Percentiles rank a stretch among this genome's conserved stretches.
These are phyloP conservation scores for Gardenia jasminoides DNA, from an alignment of 257 asterid genomes.

Conservation along the genomic window DNA sequence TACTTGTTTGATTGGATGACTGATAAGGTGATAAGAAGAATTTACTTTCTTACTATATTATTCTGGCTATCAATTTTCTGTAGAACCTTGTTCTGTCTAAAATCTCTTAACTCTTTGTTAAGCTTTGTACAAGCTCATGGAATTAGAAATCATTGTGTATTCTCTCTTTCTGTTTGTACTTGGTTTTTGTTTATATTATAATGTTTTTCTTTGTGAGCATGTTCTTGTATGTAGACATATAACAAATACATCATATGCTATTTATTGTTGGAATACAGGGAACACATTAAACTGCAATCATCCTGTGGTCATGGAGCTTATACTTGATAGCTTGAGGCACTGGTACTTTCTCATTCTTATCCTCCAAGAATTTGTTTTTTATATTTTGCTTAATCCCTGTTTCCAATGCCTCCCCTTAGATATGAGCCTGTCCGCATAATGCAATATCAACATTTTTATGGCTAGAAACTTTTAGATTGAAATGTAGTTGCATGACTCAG, in stretches of 20 bases:
- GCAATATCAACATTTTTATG: not conserved
- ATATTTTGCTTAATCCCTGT: not conserved
- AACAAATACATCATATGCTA: slow-evolving; percentile 3
- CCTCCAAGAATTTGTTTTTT: not conserved
- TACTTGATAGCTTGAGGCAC: slow-evolving; percentile 95
- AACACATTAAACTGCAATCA: slow-evolving; percentile 96
- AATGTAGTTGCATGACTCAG: not conserved
- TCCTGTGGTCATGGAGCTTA: slow-evolving; percentile 90
- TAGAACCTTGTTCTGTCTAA: not conserved
- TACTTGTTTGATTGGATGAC: not conserved
- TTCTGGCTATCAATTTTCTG: not conserved
- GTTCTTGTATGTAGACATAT: not conserved
- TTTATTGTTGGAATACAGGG: slow-evolving; percentile 47
- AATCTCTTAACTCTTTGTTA: not conserved
- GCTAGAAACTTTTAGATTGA: not conserved
- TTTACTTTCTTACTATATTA: not conserved
- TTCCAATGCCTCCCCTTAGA: not conserved
- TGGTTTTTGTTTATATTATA: no score
- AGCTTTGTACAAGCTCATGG: not conserved
- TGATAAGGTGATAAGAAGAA: not conserved
- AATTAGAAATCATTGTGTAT: not conserved
- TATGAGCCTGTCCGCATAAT: not conserved
- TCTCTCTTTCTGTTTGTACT: not conserved
- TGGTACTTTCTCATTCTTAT: slow-evolving; percentile 56
- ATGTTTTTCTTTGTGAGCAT: not conserved